A percentile compares a stretch with the other conserved stretches of the same genome.
Conservation (phyloP, 768 basidiomycete species). For the Suillus alpinus region DNA sequence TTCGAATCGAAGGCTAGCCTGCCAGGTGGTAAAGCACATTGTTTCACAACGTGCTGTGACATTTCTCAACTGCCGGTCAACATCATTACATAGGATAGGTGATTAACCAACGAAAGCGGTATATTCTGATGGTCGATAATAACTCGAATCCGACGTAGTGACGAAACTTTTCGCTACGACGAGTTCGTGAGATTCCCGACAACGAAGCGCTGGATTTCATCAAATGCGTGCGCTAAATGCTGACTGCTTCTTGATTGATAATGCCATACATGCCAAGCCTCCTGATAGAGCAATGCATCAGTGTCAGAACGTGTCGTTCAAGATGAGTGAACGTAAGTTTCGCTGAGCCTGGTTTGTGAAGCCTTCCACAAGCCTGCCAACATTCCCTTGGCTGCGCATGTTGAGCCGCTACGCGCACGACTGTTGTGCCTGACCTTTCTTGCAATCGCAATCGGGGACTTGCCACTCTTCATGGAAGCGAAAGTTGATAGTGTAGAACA, state of each 20-base stretch:
- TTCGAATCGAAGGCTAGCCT: background rate
- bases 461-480: slow-evolving; percentile 36
- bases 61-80: too few relatives aligned
- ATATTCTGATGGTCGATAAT: background rate
- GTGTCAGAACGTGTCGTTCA: background rate
- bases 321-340: slow-evolving; percentile 1
- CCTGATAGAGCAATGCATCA: background rate
- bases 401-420: slow-evolving; percentile 14
- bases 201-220: background rate
- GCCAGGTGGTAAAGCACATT: background rate
- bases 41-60: too few relatives aligned
- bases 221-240: background rate
- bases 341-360: slow-evolving; percentile 13
- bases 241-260: background rate
- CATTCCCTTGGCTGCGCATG: background rate
- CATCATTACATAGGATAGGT: too few relatives aligned
- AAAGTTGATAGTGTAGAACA: slow-evolving; percentile 42
- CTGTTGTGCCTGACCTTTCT: slow-evolving; percentile 31
- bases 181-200: slow-evolving; percentile 3
- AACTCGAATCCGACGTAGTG: slow-evolving; percentile 4
- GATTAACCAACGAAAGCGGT: background rate
- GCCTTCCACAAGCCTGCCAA: slow-evolving; percentile 5
- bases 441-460: slow-evolving; percentile 37
- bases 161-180: background rate
- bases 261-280: background rate